Conservation (phyloP, 805 yeast genomes). For the Schwanniomyces sp. region DNA sequence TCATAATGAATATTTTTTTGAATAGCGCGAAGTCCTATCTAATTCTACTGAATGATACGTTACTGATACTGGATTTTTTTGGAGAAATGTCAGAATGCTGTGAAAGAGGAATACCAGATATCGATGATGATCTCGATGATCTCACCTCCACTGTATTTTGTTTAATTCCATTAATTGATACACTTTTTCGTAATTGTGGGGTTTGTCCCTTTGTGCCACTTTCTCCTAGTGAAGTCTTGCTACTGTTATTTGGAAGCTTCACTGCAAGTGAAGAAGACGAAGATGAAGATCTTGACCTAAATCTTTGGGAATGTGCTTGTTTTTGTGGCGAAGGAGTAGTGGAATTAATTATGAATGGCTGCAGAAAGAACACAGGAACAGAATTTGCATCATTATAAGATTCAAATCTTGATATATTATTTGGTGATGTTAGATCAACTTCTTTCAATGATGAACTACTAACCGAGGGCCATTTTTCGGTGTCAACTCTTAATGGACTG, state of each 20-base stretch:
- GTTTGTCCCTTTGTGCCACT: slow-evolving; percentile 1
- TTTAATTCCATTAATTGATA: slow-evolving; percentile 10
- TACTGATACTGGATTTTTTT: slow-evolving; percentile 15
- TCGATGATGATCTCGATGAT: slow-evolving; percentile 4
- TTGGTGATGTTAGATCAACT: background rate
- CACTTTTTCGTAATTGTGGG: slow-evolving; percentile 16
- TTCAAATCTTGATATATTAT: background rate
- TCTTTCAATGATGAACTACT: background rate
- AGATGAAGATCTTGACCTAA: slow-evolving; percentile 13
- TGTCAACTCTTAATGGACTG: background rate
- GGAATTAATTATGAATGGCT: background rate
- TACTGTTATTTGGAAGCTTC: slow-evolving; percentile 22
- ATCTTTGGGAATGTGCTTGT: background rate
- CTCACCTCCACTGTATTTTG: slow-evolving; percentile 3
- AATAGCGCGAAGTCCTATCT: slow-evolving; percentile 9
- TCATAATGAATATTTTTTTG: background rate
- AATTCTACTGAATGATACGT: slow-evolving; percentile 23
- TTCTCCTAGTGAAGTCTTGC: slow-evolving; percentile 15
- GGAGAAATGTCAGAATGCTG: slow-evolving; percentile 5
- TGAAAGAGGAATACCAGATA: background rate
- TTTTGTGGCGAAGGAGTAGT: background rate
- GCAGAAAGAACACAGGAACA: background rate
- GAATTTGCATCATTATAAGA: background rate
- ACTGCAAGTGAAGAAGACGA: slow-evolving; percentile 25
- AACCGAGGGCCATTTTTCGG: background rate